Conservation (phyloP, 768 basidiomycete genomes). For the Amanita jacksonii region DNA sequence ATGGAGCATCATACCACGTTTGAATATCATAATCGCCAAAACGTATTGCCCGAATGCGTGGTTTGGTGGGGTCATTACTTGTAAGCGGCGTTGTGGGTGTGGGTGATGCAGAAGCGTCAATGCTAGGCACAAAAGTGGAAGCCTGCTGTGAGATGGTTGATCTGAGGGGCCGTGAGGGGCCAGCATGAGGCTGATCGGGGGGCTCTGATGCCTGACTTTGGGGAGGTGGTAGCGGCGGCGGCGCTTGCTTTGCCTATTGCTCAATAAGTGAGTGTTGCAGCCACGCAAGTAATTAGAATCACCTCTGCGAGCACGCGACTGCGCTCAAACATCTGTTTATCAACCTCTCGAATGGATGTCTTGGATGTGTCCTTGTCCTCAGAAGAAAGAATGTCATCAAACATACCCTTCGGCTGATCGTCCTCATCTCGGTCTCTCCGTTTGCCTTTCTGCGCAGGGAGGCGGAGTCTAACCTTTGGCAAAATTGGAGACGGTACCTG, state of each 20-base stretch:
- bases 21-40: slow-evolving; percentile 90
- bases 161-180: slow-evolving; percentile 55
- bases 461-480: slow-evolving; percentile 41
- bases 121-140: slow-evolving; percentile 14
- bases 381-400: slow-evolving; percentile 70
- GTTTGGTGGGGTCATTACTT: slow-evolving; percentile 26
- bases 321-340: slow-evolving; percentile 66
- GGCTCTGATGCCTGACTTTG: slow-evolving; percentile 14
- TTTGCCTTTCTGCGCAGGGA: slow-evolving; percentile 51
- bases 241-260: slow-evolving; percentile 39
- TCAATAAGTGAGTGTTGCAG: slow-evolving; percentile 9
- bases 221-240: slow-evolving; percentile 28
- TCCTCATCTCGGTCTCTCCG: slow-evolving; percentile 65
- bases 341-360: slow-evolving; percentile 49
- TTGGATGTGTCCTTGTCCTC: slow-evolving; percentile 65
- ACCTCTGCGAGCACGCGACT: slow-evolving; percentile 73
- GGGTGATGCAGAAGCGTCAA: slow-evolving; percentile 30
- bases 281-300: slow-evolving; percentile 15
- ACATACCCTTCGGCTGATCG: slow-evolving; percentile 47
- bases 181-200: slow-evolving; percentile 26
- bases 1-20: slow-evolving; percentile 99
- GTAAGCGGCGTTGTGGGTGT: slow-evolving; percentile 32
- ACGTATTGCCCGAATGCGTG: slow-evolving; percentile 80
- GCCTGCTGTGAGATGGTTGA: slow-evolving; percentile 39
- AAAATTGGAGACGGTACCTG: slow-evolving; percentile 31